phyloP scores from a whole-genome alignment of 2,329 filamentous ascomycete species.

The Periconia macrospinosa region DNA sequence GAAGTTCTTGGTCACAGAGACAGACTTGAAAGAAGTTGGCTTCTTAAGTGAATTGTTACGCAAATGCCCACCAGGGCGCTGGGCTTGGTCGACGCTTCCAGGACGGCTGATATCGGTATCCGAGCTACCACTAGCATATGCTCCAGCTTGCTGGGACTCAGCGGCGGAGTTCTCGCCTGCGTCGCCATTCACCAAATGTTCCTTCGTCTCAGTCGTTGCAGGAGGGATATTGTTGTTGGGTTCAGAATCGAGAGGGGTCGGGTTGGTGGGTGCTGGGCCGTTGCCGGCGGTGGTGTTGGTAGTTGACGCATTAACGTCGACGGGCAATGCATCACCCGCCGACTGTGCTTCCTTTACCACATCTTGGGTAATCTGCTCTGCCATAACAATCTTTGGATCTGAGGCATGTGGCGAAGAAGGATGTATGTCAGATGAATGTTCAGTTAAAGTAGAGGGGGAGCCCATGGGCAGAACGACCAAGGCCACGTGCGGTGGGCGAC shows the following conservation, averaged over 20 bases:
- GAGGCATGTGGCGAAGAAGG: constrained; percentile 28
- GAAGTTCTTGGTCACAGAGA: constrained; percentile 84
- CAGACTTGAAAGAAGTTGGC: constrained; percentile 77
- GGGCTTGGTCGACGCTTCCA: constrained; percentile 54
- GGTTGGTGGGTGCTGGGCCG: constrained; percentile 45
- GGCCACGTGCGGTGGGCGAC: constrained; percentile 4
- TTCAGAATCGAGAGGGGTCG: constrained; percentile 33
- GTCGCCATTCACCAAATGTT: constrained; percentile 39
- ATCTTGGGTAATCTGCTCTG: constrained; percentile 71
- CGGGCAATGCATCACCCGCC: constrained; percentile 64
- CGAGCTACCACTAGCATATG: constrained; percentile 73
- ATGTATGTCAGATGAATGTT: constrained; percentile 36
- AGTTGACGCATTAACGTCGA: constrained; percentile 67
- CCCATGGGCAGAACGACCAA: constrained; percentile 12
- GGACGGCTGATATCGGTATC: constrained; percentile 72
- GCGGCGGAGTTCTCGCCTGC: constrained; percentile 36
- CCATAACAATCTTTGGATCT: constrained; percentile 68
- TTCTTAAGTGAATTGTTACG: constrained; percentile 69
- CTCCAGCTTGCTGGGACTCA: constrained; percentile 50
- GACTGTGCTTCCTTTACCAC: constrained; percentile 72
- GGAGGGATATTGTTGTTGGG: constrained; percentile 36
- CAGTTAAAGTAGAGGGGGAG: constrained; percentile 19
- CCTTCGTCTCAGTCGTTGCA: constrained; percentile 38
- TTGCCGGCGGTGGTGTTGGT: constrained; percentile 58
- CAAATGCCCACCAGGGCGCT: constrained; percentile 61